Evolutionary conservation across 306 rosid species (phyloP), one percentile per base, ranked within the genome.

Genomic region (Prunus campanulata): DNA sequence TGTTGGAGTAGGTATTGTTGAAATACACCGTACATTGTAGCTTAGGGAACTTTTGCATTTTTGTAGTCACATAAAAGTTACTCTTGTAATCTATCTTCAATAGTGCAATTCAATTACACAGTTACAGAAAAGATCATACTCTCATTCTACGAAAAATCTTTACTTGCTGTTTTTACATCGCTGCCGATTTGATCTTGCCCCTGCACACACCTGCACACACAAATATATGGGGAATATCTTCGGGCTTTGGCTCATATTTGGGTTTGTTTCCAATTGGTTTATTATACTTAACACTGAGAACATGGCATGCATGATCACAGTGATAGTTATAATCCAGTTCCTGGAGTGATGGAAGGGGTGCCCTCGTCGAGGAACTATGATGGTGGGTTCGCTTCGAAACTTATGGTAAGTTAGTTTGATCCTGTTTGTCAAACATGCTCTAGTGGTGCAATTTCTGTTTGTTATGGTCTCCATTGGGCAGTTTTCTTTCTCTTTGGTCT

Each of bases 361-460:
- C 98, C 98, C 71, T 92, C 98, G 42, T 88, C 98, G 5, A 89
- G 88, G 73, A 86, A 92, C 84, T 94, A 94, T 82, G 80, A 73
- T n/a, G 96, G 97, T 78, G 98, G 98, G 55, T 95, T 95, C 61
- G 91, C 97, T 46, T 89, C 97, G 48, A 95, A 92, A 82, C 98
- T 92, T 80, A 92, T 95, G 98, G 97, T 89, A 30, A 84, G 86
- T 76, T 75, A 82, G 71, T 44, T 49, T 61, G 24, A 59, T 73
- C 55, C 2, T 56, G 42, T 57, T 15, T 4, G 11, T 35, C 42
- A 5, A 5, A 5, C 42, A 35, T 35, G 42, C 1, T 35, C 39
- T 35, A 35, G 8, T 35, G 39, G 39, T 35, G 39, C 39, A 35
- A 35, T 35, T 35, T 35, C 39, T 35, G 7, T 35, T 35, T 35